phyloP scores from a whole-genome alignment of 495 filamentous ascomycete species.

The Beverwykella pulmonaria region DNA sequence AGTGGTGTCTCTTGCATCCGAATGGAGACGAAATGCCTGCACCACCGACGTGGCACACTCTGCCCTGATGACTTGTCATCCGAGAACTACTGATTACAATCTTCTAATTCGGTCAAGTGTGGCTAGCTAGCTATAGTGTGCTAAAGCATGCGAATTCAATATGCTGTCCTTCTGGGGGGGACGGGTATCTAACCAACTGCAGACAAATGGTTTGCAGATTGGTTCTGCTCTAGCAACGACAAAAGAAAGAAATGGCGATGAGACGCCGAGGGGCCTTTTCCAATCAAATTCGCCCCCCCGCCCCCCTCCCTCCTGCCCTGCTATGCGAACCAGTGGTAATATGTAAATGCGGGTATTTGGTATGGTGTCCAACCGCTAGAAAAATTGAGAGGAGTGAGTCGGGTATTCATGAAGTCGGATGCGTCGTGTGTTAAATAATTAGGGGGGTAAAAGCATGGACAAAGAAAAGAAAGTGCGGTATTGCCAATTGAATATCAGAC shows the following conservation, averaged over 20 bases:
- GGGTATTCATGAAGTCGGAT: slow-evolving; percentile 23
- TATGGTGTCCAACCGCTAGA: background rate
- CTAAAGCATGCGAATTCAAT: slow-evolving; percentile 12
- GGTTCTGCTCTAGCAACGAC: background rate
- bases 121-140: slow-evolving; percentile 1
- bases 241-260: background rate
- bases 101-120: background rate
- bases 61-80: background rate
- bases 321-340: background rate
- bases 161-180: slow-evolving; percentile 6
- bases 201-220: background rate
- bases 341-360: background rate
- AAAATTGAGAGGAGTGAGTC: background rate
- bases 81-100: slow-evolving; percentile 16
- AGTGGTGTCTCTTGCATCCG: too few relatives aligned
- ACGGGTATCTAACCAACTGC: slow-evolving; percentile 8
- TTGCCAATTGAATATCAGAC: background rate
- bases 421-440: slow-evolving; percentile 24
- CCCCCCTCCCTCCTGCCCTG: background rate
- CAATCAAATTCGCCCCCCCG: background rate
- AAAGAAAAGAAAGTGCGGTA: slow-evolving; percentile 13
- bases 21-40: too few relatives aligned
- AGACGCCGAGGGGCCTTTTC: background rate
- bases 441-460: slow-evolving; percentile 15
- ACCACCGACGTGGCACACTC: background rate